Evolutionary conservation across 129 eudicot genomes (phyloP), one percentile per base, ranked within the genome.

Genomic region (Arctium minus): DNA sequence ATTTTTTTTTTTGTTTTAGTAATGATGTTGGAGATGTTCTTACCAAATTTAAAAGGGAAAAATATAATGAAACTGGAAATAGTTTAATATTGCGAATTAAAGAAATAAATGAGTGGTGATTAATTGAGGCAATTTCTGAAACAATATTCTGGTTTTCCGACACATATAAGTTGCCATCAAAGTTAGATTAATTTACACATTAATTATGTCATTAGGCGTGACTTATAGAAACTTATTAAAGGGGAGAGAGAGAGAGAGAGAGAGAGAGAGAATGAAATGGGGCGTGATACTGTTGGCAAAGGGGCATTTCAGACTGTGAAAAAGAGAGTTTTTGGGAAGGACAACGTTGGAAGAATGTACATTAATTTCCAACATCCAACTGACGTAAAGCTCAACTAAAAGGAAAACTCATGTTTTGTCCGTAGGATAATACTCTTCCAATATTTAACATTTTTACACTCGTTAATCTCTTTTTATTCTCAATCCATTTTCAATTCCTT

Each of bases 201-300:
- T 87, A 85, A 80, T 71, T 82, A 53, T 73, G 90, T 86, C 48
- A 88, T 93, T 87, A 88, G 87, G 96, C 91, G 91, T 89, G 97
- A 77, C 89, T 64, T 80, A 70, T 17, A 60, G 29, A 6, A n/a
- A 79, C 88, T 77, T 87, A 88, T 81, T 80, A 84, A 82, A 86
- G 76, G 72, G 50, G 56, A 69, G 79, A 73, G 60, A 31, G 44
- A 42, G 65, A 64, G 67, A 69, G 4, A 69, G 32, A 7, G 29
- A 35, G 79, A 29, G 60, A 68, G 50, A 67, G 42, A 39, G 80
- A 77, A 80, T 69, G 83, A 83, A 33, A 77, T 70, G 73, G 75
- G 84, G 86, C 86, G 79, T 87, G 86, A 71, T 69, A 76, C 72
- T 78, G 86, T 56, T 79, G 87, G 76, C 87, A 84, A 84, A 73